Percentiles rank a stretch among this genome's conserved stretches.
Evolutionary conservation across 2,329 filamentous ascomycete species (phyloP).

Genomic region (Penicillium sp.): DNA sequence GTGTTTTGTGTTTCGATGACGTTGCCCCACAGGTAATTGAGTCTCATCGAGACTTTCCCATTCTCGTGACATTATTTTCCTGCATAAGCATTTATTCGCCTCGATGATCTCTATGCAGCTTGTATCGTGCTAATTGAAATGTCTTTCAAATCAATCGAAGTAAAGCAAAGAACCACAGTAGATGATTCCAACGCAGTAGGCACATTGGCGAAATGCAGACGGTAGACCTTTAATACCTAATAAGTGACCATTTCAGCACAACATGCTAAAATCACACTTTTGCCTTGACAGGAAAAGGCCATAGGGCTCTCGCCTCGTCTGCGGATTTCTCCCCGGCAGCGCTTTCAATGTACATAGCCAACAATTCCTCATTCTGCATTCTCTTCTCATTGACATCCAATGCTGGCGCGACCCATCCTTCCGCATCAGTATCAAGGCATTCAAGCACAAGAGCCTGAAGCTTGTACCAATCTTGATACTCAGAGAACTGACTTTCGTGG

Average conservation of each 20-base stretch:
- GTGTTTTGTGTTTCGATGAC: constrained; percentile 25
- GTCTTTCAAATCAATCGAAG: background rate
- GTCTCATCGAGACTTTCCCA: constrained; percentile 5
- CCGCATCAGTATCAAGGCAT: constrained; percentile 34
- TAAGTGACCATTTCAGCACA: no score
- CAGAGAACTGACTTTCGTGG: constrained; percentile 32
- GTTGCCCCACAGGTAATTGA: constrained; percentile 9
- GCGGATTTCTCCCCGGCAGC: no score
- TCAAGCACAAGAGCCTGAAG: constrained; percentile 29
- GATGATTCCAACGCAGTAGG: constrained; percentile 9
- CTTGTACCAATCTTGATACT: constrained; percentile 32
- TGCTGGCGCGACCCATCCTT: constrained; percentile 37
- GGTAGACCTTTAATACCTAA: no score
- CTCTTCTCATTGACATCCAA: constrained; percentile 29
- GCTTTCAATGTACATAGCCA: no score
- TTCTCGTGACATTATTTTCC: constrained; percentile 17
- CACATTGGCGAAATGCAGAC: constrained; percentile 9
- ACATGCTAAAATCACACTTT: no score
- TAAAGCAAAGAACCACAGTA: background rate
- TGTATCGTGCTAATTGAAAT: constrained; percentile 14
- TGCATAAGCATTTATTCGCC: constrained; percentile 11
- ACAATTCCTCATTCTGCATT: constrained; percentile 25
- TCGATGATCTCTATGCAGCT: constrained; percentile 13
- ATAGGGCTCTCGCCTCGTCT: no score
- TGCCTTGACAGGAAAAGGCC: no score